Evolutionary conservation across 202 grass and related monocot species (phyloP), one percentile per base, ranked within the genome.

Genomic region (Elaeis oleifera): DNA sequence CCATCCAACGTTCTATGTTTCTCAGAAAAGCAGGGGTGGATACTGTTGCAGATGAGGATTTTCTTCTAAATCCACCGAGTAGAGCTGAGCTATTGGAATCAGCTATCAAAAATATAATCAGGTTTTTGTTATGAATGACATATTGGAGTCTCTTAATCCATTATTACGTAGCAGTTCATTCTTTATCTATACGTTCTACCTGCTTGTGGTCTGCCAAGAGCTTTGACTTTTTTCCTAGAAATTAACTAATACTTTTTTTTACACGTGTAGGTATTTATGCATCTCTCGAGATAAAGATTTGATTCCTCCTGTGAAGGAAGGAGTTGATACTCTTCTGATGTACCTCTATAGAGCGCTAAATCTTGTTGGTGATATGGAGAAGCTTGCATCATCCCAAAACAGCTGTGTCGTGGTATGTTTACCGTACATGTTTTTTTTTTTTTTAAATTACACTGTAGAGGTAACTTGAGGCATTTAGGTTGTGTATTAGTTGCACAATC

Each of bases 241-340:
- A 44, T 11, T 44, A 44, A 44, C 9, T 44, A 44, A 14, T 44
- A 39, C 36, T 39, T 9, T 39, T 26, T 78, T 65, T 71, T 52
- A 54, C 64, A 55, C 67, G 83, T 79, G 48, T 75, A 96, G 91
- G 81, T 96, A 88, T 58, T 77, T 96, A 21, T 76, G 63, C 66
- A 59, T 74, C 25, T 88, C 77, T 1, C 82, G 84, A 25, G 70
- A 81, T 69, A 89, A 89, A 76, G 78, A 56, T 53, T 79, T 96
- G 51, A 74, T 71, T 68, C 72, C 70, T 74, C 53, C 72, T 52
- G 76, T 90, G 71, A 96, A 81, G 81, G 79, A 90, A 74, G 91
- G 91, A 69, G 74, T 96, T 31, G 91, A 96, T 96, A 96, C 91
- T 73, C 79, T 96, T 85, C 84, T 96, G 44, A 96, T 96, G 91